Conservation (phyloP, 2,329 filamentous ascomycete genomes). For the Myrmaecium sp. region DNA sequence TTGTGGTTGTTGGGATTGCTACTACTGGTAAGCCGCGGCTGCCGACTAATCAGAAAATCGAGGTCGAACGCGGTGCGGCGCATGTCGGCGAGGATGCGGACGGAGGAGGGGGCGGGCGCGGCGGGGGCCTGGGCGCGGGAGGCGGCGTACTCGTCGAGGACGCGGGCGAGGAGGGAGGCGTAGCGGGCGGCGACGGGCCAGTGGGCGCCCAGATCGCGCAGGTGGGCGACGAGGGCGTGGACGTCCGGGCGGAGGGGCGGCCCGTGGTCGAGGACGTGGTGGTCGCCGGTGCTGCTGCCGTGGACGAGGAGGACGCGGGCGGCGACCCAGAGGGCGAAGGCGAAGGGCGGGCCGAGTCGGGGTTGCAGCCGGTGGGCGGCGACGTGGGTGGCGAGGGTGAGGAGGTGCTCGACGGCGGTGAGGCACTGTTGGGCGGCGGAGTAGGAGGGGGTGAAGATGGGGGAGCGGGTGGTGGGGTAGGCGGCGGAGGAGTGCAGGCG, state of each 20-base stretch:
- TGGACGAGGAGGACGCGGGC: constrained; percentile 77
- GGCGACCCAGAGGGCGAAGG: constrained; percentile 84
- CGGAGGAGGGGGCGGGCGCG: constrained; percentile 54
- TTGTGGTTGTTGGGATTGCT: not conserved
- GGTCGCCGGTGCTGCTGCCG: constrained; percentile 75
- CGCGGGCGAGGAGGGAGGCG: constrained; percentile 59
- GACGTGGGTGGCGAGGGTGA: constrained; percentile 62
- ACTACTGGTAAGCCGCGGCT: constrained; percentile 34
- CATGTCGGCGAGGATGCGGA: constrained; percentile 84
- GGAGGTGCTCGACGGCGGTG: constrained; percentile 53
- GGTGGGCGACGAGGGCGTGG: constrained; percentile 62
- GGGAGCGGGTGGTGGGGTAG: constrained; percentile 75
- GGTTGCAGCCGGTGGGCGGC: constrained; percentile 27
- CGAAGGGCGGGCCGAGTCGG: constrained; percentile 77
- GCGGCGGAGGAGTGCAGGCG: constrained; percentile 82
- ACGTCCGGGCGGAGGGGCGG: constrained; percentile 71
- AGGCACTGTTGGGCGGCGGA: constrained; percentile 72
- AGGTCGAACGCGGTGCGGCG: constrained; percentile 77
- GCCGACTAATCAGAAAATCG: constrained; percentile 73
- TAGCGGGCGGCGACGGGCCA: constrained; percentile 81
- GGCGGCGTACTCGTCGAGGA: constrained; percentile 73
- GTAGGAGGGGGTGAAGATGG: constrained; percentile 79
- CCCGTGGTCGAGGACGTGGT: constrained; percentile 60
- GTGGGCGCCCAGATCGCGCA: constrained; percentile 63
- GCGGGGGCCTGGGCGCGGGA: constrained; percentile 43